Evolutionary conservation across 441 rosid genomes (phyloP), one percentile per base, ranked within the genome.

Genomic region (Gossypium davidsonii): DNA sequence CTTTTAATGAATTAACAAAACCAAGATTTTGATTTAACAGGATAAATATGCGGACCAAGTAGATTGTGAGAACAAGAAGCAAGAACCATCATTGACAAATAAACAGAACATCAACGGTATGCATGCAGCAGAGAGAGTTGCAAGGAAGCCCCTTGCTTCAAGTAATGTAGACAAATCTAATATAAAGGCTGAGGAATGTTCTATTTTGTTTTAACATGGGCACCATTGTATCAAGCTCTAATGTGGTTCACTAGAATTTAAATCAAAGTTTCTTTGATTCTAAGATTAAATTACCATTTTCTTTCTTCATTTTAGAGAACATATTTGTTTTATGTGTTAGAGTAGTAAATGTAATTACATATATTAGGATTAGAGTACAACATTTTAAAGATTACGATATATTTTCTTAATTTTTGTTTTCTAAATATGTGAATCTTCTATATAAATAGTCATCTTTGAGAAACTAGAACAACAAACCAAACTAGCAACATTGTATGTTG

Each of bases 131-230:
- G 83, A 78, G 56, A 9, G 57, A 51, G 44, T 52, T 70, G 70
- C 39, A 58, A 15, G 66, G 11, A 49, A 34, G 61, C 63, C 73
- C 56, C 44, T 15, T 62, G 72, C 82, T 49, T 56, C 83, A 25
- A 63, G 68, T 23, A 76, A 68, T 73, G 74, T 83, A 46, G 90
- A 82, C 85, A 93, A 79, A 83, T 78, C 92, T 10, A 71, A 82
- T 64, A 18, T 83, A 55, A 91, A 79, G 87, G 83, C 79, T 55
- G 98, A 91, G 89, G 99, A 93, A 86, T 66, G 82, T 73, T 78
- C 72, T 72, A 57, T 46, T 17, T 21, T 53, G 17, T 74, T 72
- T 73, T 37, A 63, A 51, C 20, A 17, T 18, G 3, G 10, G 18
- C 57, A 6, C 21, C 10, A n/a, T 17, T 15, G 21, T 2, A 52